Conservation (phyloP, 352 stramenopile genomes). For the Peronospora farinosa region DNA sequence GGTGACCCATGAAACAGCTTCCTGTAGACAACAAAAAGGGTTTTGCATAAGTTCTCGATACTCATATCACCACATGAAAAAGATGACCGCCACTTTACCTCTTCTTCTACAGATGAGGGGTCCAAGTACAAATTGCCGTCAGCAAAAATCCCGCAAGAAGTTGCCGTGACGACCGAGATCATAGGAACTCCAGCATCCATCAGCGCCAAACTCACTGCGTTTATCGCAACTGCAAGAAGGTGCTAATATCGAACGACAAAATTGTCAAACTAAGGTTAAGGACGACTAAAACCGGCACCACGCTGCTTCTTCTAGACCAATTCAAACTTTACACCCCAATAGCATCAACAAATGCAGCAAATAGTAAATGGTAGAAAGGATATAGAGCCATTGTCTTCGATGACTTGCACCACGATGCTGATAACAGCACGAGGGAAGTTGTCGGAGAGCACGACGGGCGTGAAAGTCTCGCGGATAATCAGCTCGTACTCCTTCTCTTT, state of each 20-base stretch:
- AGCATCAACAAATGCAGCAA: constrained; percentile 15
- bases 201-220: constrained; percentile 67
- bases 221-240: constrained; percentile 76
- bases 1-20: constrained; percentile 55
- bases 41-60: not conserved
- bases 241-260: constrained; percentile 19
- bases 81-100: constrained; percentile 32
- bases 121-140: constrained; percentile 68
- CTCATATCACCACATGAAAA: not conserved
- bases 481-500: constrained; percentile 85
- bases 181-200: constrained; percentile 81
- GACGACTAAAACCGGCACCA: constrained; percentile 15
- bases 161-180: constrained; percentile 56
- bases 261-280: constrained; percentile 33
- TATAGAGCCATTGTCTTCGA: constrained; percentile 79
- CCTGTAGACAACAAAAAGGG: constrained; percentile 25
- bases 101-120: constrained; percentile 59
- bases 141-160: constrained; percentile 56
- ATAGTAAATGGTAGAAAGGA: constrained; percentile 29
- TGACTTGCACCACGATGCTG: constrained; percentile 81
- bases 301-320: not conserved
- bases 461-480: constrained; percentile 74
- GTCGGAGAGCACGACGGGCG: constrained; percentile 56
- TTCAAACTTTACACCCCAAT: constrained; percentile 4
- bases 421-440: constrained; percentile 79